Base-by-base conservation (phyloP, 768 basidiomycete species). In the Serendipita sp. region DNA sequence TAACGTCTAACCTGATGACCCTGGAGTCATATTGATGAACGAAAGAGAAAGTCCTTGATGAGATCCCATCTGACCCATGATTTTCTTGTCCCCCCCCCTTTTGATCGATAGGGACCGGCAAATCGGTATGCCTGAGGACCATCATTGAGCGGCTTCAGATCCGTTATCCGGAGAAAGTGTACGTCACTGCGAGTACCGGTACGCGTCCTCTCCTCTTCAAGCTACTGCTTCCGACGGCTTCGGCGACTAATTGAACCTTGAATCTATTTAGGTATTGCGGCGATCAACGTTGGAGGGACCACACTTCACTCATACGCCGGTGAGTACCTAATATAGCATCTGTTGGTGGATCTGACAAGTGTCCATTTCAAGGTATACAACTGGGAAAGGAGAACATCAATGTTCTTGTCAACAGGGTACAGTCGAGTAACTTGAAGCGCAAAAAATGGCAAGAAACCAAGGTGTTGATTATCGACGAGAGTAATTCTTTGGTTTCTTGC, bases 391-490 rank as follows among this genome's bases (percentile, higher is more conserved):
- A 86, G 48, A 65, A 75, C 13, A 78, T 77, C 3, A 76, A 81
- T 44, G 75, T 76, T 18, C 74, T 88, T 8, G 77, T 79, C 11
- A 78, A 77, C 0, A 89, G 85, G 72, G 73, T 81, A 18, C 71
- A 77, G 2, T 78, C 77, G 60, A 83, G 81, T 65, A 80, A 77
- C 67, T 80, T 82, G 63, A 81, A 82, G 1, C 72, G 76, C 46
- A 75, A 78, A 54, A 80, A 88, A 44, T 93, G 91, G 91, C 74
- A 73, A 65, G 69, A 71, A 10, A 83, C 83, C 0, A 70, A 76
- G 65, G 83, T 85, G 3, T 77, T 95, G 30, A 85, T 95, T 68
- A 81, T 95, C 58, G 91, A 95, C 69, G 91, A 95, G 75, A 56
- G 72, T 73, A 44, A 67, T 72, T 23, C 67, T 23, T 28, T 13